Evolutionary conservation across 2,329 filamentous ascomycete species (phyloP), one percentile per base, ranked within the genome.

Genomic region (Golovinomyces cichoracearum): DNA sequence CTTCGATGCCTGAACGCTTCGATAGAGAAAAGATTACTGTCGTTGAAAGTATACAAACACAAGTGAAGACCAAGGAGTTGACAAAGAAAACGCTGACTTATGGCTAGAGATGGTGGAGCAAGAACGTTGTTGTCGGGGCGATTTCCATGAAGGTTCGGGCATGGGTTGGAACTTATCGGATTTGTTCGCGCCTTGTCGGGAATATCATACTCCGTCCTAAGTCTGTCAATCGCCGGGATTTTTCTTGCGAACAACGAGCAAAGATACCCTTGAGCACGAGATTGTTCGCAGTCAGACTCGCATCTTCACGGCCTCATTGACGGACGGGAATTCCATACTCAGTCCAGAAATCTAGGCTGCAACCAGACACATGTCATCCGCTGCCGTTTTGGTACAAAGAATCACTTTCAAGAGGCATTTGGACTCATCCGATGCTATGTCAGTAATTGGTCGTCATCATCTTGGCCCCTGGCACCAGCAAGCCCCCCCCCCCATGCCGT

Each of bases 61-160:
- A 1, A 15, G 5, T 33, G 13, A 1, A 33, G n/a, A 12, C 4
- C n/a, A 48, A 51, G 50, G 47, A 37, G 31, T 17, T 41, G 50
- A 42, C 38, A 48, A 51, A 47, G 17, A 44, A 45, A 48, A 47
- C 33, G 37, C 23, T 21, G 23, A 15, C 31, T 33, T 33, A 33
- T 33, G 40, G 33, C 47, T 37, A 47, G 33, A 47, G 21, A 33
- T 37, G 54, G 48, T 52, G 50, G 49, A 48, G 48, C 45, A 45
- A 49, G 48, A 25, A 29, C 27, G 29, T 48, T 54, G 55, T 57
- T 57, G 55, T 53, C 54, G 40, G 53, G 54, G 51, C 46, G 54
- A 57, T 55, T 57, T 51, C 47, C 48, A 49, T 13, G 17, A 46
- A 38, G 13, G 41, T 35, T 45, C 13, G 29, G 22, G 27, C 44